Conservation (phyloP, 2,329 filamentous ascomycete genomes). For the Arachnopeziza araneosa region DNA sequence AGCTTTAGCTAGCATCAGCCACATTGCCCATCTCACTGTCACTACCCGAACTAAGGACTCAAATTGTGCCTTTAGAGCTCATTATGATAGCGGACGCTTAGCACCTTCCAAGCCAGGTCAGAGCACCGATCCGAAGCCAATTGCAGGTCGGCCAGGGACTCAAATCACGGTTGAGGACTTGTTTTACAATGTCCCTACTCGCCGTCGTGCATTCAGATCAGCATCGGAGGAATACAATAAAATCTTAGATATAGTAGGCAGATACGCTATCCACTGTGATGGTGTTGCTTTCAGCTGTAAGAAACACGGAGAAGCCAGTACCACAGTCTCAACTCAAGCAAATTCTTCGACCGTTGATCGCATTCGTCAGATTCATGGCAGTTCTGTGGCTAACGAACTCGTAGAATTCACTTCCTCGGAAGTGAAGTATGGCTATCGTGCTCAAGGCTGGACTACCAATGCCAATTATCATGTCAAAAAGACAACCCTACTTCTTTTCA, state of each 20-base stretch:
- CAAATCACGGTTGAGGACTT: slow-evolving; percentile 96
- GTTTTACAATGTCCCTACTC: slow-evolving; percentile 92
- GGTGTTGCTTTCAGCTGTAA: slow-evolving; percentile 96
- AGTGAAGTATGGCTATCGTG: slow-evolving; percentile 76
- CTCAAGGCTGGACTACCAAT: slow-evolving; percentile 77
- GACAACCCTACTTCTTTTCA: slow-evolving; percentile 83
- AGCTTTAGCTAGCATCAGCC: slow-evolving; percentile 93
- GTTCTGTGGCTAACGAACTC: slow-evolving; percentile 79
- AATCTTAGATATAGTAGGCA: slow-evolving; percentile 89
- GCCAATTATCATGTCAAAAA: slow-evolving; percentile 93
- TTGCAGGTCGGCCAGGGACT: slow-evolving; percentile 81
- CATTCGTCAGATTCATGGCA: slow-evolving; percentile 86
- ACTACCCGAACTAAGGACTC: slow-evolving; percentile 91
- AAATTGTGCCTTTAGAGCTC: slow-evolving; percentile 82
- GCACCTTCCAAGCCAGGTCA: slow-evolving; percentile 83
- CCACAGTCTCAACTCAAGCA: slow-evolving; percentile 73
- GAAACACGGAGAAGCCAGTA: slow-evolving; percentile 84
- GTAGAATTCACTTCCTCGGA: slow-evolving; percentile 70
- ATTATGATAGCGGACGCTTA: slow-evolving; percentile 79
- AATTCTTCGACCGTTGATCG: slow-evolving; percentile 70
- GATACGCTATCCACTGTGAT: slow-evolving; percentile 86
- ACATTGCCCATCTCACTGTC: slow-evolving; percentile 92
- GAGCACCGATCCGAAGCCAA: slow-evolving; percentile 76
- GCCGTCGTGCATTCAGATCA: slow-evolving; percentile 84
- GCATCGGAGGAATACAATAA: slow-evolving; percentile 94